Evolutionary conservation across 169 alveolate genomes (phyloP), one percentile per base, ranked within the genome.

Genomic region (Eimeria acervulina): DNA sequence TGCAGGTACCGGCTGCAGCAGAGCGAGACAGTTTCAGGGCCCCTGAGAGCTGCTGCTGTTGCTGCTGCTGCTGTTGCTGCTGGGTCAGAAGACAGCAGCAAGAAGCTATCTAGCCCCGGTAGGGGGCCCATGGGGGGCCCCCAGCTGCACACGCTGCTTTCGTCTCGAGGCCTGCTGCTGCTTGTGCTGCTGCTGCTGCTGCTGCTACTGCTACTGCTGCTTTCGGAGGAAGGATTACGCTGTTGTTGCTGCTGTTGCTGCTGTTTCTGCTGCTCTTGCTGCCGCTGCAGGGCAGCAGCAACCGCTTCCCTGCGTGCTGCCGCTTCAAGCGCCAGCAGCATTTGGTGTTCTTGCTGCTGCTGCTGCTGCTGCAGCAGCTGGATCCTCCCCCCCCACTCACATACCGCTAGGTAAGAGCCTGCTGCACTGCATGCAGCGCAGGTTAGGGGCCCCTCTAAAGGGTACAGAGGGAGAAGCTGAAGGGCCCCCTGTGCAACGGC

Each of bases 311-410:
- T 2, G 13, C 72, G 55, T 80, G 90, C 90, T 80, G 90, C 90
- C 26, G 90, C 21, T 21, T 80, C 44, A 42, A 42, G 44, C 38
- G 55, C 42, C 40, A 47, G 55, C 90, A 80, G 90, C 90, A 5
- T 44, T 51, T 80, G 90, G 44, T 80, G 70, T 33, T 52, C 33
- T 23, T 28, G 10, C 38, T 42, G 90, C 90, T 80, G 90, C 68
- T 80, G 90, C 90, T 80, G 90, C 84, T 72, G 84, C 84, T 72
- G 4, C 90, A 80, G 68, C 90, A 80, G 90, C 90, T 80, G 90
- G 10, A 80, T 52, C 38, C 38, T n/a, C 17, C 90, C 90, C 42
- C 90, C 90, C 42, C 66, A 47, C 38, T 80, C 90, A 31, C 90
- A 80, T 12, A 80, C 13, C 6, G 90, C 90, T 44, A 80, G 90